Percentiles rank a stretch among this genome's conserved stretches.
These are phyloP conservation scores for Neofusicoccum kwambonambiense DNA, from an alignment of 2,329 filamentous ascomycete species.

Conservation along the genomic window DNA sequence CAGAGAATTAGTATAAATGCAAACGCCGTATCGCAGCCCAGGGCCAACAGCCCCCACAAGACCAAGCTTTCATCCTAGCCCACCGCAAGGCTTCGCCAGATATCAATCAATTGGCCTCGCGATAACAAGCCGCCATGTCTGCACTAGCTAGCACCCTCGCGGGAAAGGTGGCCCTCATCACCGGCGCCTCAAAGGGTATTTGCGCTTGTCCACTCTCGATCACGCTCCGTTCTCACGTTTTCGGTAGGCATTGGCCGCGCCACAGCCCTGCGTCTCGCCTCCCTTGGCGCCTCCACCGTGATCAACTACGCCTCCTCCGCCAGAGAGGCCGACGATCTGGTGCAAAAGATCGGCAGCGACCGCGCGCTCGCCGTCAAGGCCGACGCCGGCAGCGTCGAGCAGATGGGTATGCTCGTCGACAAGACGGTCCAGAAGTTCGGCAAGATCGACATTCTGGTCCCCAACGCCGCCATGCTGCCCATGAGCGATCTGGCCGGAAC, in stretches of 20 bases:
- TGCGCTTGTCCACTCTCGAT: background rate
- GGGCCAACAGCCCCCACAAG: background rate
- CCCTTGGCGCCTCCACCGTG: slow-evolving; percentile 67
- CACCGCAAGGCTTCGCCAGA: no score
- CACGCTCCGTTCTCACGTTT: background rate
- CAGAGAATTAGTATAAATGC: background rate
- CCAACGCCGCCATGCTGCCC: slow-evolving; percentile 55
- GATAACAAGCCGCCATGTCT: background rate
- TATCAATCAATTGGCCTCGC: background rate
- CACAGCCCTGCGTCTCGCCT: slow-evolving; percentile 66
- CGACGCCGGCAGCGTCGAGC: slow-evolving; percentile 61
- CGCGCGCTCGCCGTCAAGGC: slow-evolving; percentile 65
- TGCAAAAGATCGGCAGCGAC: slow-evolving; percentile 57
- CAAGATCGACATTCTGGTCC: slow-evolving; percentile 59
- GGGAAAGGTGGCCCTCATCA: slow-evolving; percentile 76
- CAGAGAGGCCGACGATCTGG: slow-evolving; percentile 52
- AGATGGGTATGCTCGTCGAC: background rate
- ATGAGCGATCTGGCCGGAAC: slow-evolving; percentile 48
- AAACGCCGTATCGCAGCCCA: no score
- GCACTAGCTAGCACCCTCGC: slow-evolving; percentile 41
- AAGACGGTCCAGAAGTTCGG: slow-evolving; percentile 38
- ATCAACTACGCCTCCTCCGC: slow-evolving; percentile 69
- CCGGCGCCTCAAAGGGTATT: slow-evolving; percentile 74
- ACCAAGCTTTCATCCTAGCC: background rate
- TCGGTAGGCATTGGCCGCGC: slow-evolving; percentile 69